A percentile compares a stretch with the other conserved stretches of the same genome.
phyloP scores from a whole-genome alignment of 257 asterid species.

The Scutellaria baicalensis region DNA sequence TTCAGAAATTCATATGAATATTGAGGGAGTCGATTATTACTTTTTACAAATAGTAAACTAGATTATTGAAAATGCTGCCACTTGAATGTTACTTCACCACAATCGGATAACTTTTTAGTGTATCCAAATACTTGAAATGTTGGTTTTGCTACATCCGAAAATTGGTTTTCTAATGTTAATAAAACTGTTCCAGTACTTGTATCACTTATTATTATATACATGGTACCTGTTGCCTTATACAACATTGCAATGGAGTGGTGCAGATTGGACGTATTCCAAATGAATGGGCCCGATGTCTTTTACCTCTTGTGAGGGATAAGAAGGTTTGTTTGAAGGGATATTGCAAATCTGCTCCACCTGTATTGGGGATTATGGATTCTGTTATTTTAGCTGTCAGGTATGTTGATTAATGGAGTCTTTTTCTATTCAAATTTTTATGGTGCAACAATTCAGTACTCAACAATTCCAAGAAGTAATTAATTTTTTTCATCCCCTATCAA shows the following conservation, averaged over 20 bases:
- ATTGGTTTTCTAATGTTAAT: not conserved
- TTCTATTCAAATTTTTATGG: not conserved
- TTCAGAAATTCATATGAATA: not conserved
- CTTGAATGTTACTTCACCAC: not conserved
- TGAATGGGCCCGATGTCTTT: constrained; percentile 91
- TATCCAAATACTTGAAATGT: not conserved
- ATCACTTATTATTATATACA: not conserved
- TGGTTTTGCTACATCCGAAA: not conserved
- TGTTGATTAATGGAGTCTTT: not conserved
- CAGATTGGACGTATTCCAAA: constrained; percentile 98
- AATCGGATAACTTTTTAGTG: not conserved
- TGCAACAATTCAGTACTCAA: not conserved
- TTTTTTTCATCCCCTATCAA: constrained; percentile 21
- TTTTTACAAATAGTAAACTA: not conserved
- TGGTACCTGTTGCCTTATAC: constrained; percentile 10
- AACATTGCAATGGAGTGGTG: constrained; percentile 4
- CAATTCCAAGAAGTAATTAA: not conserved
- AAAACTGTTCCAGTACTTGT: not conserved
- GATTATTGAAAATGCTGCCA: not conserved
- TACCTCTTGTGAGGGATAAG: constrained; percentile 85
- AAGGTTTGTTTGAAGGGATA: constrained; percentile 55
- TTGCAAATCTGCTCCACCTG: constrained; percentile 79
- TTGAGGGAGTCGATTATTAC: not conserved
- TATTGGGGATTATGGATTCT: constrained; percentile 80
- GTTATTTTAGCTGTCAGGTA: constrained; percentile 68